Percentiles rank a stretch among this genome's conserved stretches.
These are phyloP conservation scores for Phanerodontia chrysosporium DNA, from an alignment of 768 basidiomycete species.

Conservation along the genomic window DNA sequence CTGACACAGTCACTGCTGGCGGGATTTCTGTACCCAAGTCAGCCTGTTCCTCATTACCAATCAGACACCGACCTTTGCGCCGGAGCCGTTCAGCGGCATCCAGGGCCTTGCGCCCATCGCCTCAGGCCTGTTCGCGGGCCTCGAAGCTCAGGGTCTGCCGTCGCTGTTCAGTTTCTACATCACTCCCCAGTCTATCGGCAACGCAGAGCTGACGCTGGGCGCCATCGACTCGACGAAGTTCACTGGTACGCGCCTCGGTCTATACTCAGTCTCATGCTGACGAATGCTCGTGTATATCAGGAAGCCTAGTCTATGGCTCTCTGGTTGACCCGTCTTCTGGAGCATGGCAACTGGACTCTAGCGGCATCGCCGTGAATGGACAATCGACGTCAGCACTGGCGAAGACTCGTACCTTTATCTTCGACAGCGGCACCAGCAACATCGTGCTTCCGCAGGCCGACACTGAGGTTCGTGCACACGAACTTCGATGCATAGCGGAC, in stretches of 20 bases:
- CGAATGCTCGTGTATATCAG: not conserved
- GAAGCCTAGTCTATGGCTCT: slow-evolving; percentile 13
- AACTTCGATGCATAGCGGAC: not conserved
- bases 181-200: slow-evolving; percentile 38
- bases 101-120: slow-evolving; percentile 47
- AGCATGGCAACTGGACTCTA: slow-evolving; percentile 44
- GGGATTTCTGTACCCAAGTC: slow-evolving; percentile 35
- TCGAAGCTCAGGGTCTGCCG: slow-evolving; percentile 45
- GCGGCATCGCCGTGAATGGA: slow-evolving; percentile 48
- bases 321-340: slow-evolving; percentile 5
- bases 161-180: slow-evolving; percentile 49
- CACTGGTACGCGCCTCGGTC: slow-evolving; percentile 27
- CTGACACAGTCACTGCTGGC: slow-evolving; percentile 48
- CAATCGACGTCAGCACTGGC: slow-evolving; percentile 41
- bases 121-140: slow-evolving; percentile 44
- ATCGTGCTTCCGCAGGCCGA: slow-evolving; percentile 46
- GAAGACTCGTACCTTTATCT: slow-evolving; percentile 41
- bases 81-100: slow-evolving; percentile 55
- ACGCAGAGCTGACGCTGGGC: slow-evolving; percentile 51
- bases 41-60: slow-evolving; percentile 47
- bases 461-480: slow-evolving; percentile 34
- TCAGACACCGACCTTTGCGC: slow-evolving; percentile 48
- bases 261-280: not conserved
- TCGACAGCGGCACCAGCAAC: slow-evolving; percentile 57
- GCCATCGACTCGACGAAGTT: slow-evolving; percentile 51